Evolutionary conservation across 345 rosid genomes (phyloP).

Genomic region (Moricandia arvensis): DNA sequence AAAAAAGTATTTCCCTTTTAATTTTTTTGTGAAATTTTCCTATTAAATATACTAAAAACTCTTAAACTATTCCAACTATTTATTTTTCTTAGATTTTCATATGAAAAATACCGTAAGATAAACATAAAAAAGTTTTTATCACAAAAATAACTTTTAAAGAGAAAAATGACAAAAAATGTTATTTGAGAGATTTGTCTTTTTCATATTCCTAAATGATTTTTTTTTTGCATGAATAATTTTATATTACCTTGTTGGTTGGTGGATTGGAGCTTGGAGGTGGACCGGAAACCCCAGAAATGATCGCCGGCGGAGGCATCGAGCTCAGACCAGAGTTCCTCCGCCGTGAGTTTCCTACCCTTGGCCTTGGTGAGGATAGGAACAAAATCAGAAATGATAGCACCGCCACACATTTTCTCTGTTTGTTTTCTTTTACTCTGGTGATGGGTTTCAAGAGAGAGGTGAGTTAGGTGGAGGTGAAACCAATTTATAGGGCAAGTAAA

Average conservation of each 20-base stretch:
- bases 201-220: neutral
- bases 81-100: neutral
- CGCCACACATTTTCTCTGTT: slow-evolving; percentile 69
- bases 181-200: too few species aligned
- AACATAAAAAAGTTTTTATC: too few species aligned
- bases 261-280: slow-evolving; percentile 25
- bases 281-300: slow-evolving; percentile 46
- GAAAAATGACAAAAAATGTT: too few species aligned
- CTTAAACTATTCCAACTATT: too few species aligned
- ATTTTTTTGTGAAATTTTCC: too few species aligned
- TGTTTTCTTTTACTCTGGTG: neutral
- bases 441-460: slow-evolving; percentile 3
- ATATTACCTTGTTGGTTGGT: slow-evolving; percentile 30
- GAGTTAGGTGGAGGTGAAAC: neutral
- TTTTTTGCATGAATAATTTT: neutral
- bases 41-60: too few species aligned
- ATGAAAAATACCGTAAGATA: too few species aligned
- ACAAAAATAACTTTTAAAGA: too few species aligned
- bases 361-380: slow-evolving; percentile 39
- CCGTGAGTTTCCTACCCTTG: slow-evolving; percentile 46
- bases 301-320: slow-evolving; percentile 46
- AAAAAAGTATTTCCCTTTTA: too few species aligned
- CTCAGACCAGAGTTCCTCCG: slow-evolving; percentile 64
- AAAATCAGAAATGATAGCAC: slow-evolving; percentile 58
- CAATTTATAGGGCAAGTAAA: slow-evolving; percentile 26